Evolutionary conservation across 768 basidiomycete species (phyloP).

Genomic region (Hericium erinaceus): DNA sequence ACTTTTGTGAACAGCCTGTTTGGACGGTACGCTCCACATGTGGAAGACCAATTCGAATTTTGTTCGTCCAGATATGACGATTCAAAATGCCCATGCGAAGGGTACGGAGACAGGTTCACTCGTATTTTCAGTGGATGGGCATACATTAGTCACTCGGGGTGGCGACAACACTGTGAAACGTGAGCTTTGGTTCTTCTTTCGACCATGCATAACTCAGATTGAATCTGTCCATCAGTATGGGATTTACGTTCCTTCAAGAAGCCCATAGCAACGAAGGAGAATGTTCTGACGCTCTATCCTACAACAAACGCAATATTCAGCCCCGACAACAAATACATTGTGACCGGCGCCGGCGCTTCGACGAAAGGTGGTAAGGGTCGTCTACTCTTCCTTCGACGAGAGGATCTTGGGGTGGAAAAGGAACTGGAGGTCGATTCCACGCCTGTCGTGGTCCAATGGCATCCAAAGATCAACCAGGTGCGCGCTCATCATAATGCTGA

Average conservation of each 20-base stretch:
- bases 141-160: constrained; percentile 78
- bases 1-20: constrained; percentile 47
- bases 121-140: constrained; percentile 82
- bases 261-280: constrained; percentile 61
- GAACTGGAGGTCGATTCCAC: constrained; percentile 61
- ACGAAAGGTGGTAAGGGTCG: constrained; percentile 61
- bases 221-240: constrained; percentile 58
- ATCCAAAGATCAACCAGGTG: constrained; percentile 96
- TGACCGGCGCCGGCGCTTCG: constrained; percentile 72
- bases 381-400: constrained; percentile 65
- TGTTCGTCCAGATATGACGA: constrained; percentile 77
- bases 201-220: background rate
- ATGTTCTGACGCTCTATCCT: constrained; percentile 73
- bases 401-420: constrained; percentile 60
- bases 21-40: constrained; percentile 88
- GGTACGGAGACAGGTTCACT: constrained; percentile 81
- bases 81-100: constrained; percentile 84
- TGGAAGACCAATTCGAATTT: constrained; percentile 93
- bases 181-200: constrained; percentile 32
- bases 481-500: constrained; percentile 19
- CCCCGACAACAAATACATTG: constrained; percentile 82
- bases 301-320: constrained; percentile 93
- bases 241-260: constrained; percentile 87
- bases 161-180: constrained; percentile 94
- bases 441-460: constrained; percentile 90